Percentiles rank a stretch among this genome's conserved stretches.
phyloP scores from a whole-genome alignment of 1,284 basidiomycete species.

The Fistulina hepatica region DNA sequence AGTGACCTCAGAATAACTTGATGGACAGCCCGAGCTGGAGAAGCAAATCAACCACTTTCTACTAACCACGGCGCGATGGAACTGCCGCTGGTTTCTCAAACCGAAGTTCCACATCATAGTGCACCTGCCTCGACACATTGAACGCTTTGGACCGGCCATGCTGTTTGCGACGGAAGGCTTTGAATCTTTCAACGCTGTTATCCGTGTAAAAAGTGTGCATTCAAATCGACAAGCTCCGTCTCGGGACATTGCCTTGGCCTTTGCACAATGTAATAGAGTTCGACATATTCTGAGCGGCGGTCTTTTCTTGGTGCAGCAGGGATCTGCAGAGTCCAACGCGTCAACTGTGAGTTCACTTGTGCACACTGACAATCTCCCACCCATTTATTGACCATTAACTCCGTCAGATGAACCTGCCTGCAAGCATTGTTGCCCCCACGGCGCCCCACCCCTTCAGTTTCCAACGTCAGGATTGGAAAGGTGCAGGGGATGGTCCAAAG shows the following conservation, averaged over 20 bases:
- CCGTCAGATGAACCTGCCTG: neutral
- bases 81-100: conserved; percentile 28
- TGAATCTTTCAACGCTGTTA: conserved; percentile 37
- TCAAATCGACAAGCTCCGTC: conserved; percentile 34
- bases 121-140: conserved; percentile 24
- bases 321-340: too few relatives aligned
- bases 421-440: neutral
- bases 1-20: neutral
- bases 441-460: neutral
- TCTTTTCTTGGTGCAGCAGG: too few relatives aligned
- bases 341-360: neutral
- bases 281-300: conserved; percentile 31
- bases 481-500: too few relatives aligned
- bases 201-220: conserved; percentile 29
- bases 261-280: conserved; percentile 25
- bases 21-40: conserved; percentile 15
- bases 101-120: conserved; percentile 29
- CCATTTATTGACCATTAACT: neutral
- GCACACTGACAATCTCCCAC: neutral
- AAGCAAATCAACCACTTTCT: conserved; percentile 23
- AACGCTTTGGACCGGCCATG: conserved; percentile 28
- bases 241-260: conserved; percentile 27
- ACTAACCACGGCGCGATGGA: conserved; percentile 19
- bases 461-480: neutral
- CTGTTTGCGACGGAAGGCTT: conserved; percentile 34